A percentile compares a stretch with the other conserved stretches of the same genome.
Evolutionary conservation across 371 early-diverging fungal genomes (phyloP).

Genomic region (Mortierella sp.): DNA sequence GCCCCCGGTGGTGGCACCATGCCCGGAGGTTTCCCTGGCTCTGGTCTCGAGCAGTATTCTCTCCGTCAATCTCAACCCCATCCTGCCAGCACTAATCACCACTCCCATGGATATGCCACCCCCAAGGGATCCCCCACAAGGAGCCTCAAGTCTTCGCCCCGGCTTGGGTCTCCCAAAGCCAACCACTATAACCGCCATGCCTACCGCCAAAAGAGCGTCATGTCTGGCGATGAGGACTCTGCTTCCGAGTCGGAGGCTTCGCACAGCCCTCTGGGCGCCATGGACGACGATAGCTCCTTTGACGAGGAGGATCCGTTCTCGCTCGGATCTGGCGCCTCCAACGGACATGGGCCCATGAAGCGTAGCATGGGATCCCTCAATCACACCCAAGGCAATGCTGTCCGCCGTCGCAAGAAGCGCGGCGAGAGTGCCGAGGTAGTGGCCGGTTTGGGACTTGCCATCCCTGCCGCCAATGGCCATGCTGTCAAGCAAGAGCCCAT

Average conservation of each 20-base stretch:
- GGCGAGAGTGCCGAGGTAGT: conserved; percentile 53
- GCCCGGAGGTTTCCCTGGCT: conserved; percentile 44
- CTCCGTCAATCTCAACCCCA: conserved; percentile 40
- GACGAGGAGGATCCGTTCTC: conserved; percentile 43
- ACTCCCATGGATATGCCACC: conserved; percentile 25
- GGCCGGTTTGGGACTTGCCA: conserved; percentile 37
- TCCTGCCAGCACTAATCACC: conserved; percentile 18
- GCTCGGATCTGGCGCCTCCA: conserved; percentile 2
- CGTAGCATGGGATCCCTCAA: conserved; percentile 49
- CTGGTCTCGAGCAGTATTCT: conserved; percentile 55
- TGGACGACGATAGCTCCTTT: conserved; percentile 48
- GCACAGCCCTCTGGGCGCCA: conserved; percentile 32
- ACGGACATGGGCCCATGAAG: conserved; percentile 52
- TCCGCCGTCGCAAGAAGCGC: conserved; percentile 54
- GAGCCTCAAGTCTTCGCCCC: conserved; percentile 50
- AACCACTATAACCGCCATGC: conserved; percentile 41
- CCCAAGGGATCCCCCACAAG: conserved; percentile 48
- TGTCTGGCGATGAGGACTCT: conserved; percentile 55
- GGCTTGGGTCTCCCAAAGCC: conserved; percentile 28
- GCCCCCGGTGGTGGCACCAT: conserved; percentile 28
- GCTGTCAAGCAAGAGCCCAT: conserved; percentile 37
- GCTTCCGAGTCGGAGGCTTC: conserved; percentile 34
- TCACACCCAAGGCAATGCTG: conserved; percentile 30
- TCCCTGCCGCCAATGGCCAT: conserved; percentile 26
- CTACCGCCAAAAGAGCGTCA: conserved; percentile 46